These are phyloP conservation scores for Colletotrichum sansevieriae DNA, from an alignment of 2,329 filamentous ascomycete species.

Conservation along the genomic window DNA sequence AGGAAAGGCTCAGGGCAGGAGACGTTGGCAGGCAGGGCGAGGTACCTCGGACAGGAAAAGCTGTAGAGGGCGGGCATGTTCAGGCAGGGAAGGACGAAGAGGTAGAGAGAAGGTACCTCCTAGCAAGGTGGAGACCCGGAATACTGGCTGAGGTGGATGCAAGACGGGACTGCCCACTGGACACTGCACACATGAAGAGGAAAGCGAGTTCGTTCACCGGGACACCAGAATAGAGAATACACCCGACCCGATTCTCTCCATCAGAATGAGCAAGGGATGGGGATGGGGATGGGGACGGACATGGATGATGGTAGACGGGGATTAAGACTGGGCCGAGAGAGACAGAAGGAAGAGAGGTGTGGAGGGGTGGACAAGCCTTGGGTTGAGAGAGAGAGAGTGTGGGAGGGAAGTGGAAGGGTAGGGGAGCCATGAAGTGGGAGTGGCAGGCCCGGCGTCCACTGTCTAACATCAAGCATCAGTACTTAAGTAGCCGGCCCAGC, in stretches of 20 bases:
- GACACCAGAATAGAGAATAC: constrained; percentile 27
- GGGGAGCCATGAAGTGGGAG: not conserved
- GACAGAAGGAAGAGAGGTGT: not conserved
- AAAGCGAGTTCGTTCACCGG: constrained; percentile 36
- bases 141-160: constrained; percentile 22
- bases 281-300: not conserved
- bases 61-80: constrained; percentile 9
- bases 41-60: constrained; percentile 11
- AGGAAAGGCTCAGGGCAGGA: not conserved
- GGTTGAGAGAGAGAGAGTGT: too few relatives aligned
- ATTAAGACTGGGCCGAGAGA: not conserved
- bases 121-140: constrained; percentile 12
- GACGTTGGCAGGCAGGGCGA: constrained; percentile 7
- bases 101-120: constrained; percentile 21
- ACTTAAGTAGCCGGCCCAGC: not conserved
- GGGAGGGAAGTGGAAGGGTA: not conserved
- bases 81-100: not conserved
- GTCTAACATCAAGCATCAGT: not conserved
- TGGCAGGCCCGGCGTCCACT: not conserved
- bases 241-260: constrained; percentile 26
- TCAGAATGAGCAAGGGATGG: constrained; percentile 38
- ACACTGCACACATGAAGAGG: constrained; percentile 31
- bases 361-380: constrained; percentile 13
- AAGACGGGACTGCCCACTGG: constrained; percentile 17
- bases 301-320: constrained; percentile 7